Base-by-base conservation (phyloP, 1,139 yeast genomes). In the Nakaseomyces sp. region DNA sequence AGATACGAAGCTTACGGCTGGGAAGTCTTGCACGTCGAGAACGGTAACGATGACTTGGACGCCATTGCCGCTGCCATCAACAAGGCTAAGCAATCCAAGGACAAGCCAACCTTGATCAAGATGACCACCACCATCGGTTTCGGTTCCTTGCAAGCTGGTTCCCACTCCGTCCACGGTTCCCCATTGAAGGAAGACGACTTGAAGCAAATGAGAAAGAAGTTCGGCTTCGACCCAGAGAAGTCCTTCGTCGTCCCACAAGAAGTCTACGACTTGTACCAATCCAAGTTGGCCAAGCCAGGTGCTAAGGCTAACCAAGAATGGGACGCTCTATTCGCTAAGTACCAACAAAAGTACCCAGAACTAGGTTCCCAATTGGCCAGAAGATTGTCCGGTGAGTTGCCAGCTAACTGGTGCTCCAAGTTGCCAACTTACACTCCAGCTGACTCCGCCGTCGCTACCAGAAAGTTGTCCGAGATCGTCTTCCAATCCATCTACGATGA, bases 151-250 rank as follows among this genome's bases (percentile, higher is more conserved):
- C 70, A 73, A 54, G 78, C 77, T 60, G 98, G 98, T 60, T 80
- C 96, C 52, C 91, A 84, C 70, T 74, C 82, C 59, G 98, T 93
- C 48, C 99, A 93, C 72, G 99, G 99, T 68, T 74, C 96, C 54
- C 96, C 99, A 63, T 79, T 91, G 71, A 88, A 89, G 77, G 72
- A 89, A 42, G 98, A 89, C 63, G 99, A 91, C 66, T 76, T 89
- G 63, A 79, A 74, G 64, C 96, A 87, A 71, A 73, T 91, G 69
- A 93, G 89, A 78, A 67, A 71, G 62, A 74, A 77, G 64, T 81
- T 79, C 59, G 97, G 97, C 50, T 89, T 91, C 74, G 76, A 89
- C 77, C 94, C 97, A 54, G 80, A 77, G 46, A 76, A 86, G 71
- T 63, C 76, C 51, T 93, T 91, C 63, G 76, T 65, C 50, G 89